Conservation (phyloP, 163 green algal species). For the Scenedesmus sp. region DNA sequence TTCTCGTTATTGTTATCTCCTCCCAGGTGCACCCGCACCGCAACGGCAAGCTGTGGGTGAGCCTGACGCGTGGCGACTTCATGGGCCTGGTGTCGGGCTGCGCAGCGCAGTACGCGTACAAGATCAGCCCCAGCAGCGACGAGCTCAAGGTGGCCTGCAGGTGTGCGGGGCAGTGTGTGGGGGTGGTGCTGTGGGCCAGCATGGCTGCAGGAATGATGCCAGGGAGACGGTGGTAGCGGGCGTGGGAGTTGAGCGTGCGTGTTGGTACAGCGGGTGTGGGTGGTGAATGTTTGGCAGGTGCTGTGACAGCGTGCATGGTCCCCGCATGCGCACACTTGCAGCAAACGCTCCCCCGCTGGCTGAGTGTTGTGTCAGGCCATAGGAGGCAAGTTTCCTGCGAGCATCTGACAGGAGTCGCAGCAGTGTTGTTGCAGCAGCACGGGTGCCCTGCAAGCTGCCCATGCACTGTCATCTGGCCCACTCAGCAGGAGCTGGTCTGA, state of each 20-base stretch:
- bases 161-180: conserved; percentile 17
- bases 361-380: not conserved
- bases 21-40: conserved; percentile 41
- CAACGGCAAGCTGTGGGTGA: conserved; percentile 43
- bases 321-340: not conserved
- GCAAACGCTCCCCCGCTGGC: not conserved
- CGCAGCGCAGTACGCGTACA: conserved; percentile 66
- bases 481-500: not conserved
- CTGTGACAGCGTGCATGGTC: not conserved
- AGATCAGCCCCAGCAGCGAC: conserved; percentile 55
- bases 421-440: not conserved
- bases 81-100: conserved; percentile 57
- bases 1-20: too few species aligned
- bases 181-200: not conserved
- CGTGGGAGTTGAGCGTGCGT: too few species aligned
- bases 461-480: not conserved
- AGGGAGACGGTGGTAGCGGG: too few species aligned
- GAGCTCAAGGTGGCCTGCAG: conserved; percentile 71
- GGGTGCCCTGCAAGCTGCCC: not conserved
- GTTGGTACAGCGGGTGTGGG: too few species aligned
- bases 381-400: not conserved
- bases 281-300: too few species aligned
- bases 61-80: conserved; percentile 58
- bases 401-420: not conserved
- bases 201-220: not conserved